These are phyloP conservation scores for Linnemannia exigua DNA, from an alignment of 192 early-diverging fungal genomes.

Conservation along the genomic window DNA sequence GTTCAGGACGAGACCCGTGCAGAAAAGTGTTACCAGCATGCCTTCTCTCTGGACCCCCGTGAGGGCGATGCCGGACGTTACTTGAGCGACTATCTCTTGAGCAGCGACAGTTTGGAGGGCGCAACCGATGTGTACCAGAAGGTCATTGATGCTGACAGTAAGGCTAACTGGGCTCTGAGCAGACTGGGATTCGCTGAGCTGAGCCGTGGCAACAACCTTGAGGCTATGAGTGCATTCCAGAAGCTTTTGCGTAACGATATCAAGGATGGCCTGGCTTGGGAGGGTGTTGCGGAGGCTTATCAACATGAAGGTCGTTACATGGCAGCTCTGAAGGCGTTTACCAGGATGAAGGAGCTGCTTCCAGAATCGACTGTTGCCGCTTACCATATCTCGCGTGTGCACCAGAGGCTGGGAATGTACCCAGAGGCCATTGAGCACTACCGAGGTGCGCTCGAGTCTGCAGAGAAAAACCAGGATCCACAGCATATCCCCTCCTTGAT, in stretches of 20 bases:
- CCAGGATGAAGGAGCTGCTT: conserved; percentile 76
- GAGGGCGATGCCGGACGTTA: conserved; percentile 76
- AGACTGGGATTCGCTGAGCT: conserved; percentile 81
- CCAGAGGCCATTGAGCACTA: conserved; percentile 68
- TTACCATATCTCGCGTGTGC: conserved; percentile 65
- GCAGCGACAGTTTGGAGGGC: conserved; percentile 55
- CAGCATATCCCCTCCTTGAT: conserved; percentile 63
- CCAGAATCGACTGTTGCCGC: conserved; percentile 60
- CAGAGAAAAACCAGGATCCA: conserved; percentile 46
- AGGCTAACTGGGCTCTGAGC: conserved; percentile 84
- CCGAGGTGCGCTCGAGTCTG: conserved; percentile 41
- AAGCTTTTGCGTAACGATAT: conserved; percentile 82
- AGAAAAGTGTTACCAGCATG: conserved; percentile 86
- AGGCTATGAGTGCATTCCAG: conserved; percentile 83
- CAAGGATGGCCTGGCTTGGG: conserved; percentile 76
- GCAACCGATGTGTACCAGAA: conserved; percentile 67
- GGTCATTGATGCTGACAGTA: conserved; percentile 56
- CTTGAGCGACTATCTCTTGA: conserved; percentile 75
- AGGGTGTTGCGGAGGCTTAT: conserved; percentile 86
- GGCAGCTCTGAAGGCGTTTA: conserved; percentile 84
- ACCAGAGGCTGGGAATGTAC: conserved; percentile 67
- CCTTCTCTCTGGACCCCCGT: conserved; percentile 75
- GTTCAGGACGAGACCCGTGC: conserved; percentile 79
- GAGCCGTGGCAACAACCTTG: conserved; percentile 61
- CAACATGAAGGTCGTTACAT: conserved; percentile 77